Evolutionary conservation across 2,329 filamentous ascomycete species (phyloP).

Genomic region (Thelonectria olida): DNA sequence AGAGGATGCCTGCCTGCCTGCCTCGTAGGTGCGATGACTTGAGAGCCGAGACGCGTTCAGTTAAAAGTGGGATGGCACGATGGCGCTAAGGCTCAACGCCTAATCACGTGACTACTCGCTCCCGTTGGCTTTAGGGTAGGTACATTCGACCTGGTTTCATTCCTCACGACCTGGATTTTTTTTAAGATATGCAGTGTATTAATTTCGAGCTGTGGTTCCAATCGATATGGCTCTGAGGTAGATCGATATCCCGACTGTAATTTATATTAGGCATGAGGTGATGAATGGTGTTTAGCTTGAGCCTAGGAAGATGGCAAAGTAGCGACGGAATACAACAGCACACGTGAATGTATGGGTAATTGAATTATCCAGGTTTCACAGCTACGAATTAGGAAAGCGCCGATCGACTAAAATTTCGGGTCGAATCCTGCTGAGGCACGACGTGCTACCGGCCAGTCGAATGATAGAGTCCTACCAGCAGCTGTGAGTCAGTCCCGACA

Average conservation of each 20-base stretch:
- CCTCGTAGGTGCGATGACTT: background rate
- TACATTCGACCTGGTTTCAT: background rate
- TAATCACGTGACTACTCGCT: constrained; percentile 16
- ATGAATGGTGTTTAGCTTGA: too few relatives aligned
- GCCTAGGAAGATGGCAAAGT: too few relatives aligned
- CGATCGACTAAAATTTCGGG: background rate
- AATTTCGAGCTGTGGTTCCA: too few relatives aligned
- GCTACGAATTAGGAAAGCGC: background rate
- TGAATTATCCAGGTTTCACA: background rate
- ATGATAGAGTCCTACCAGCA: background rate
- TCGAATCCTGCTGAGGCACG: background rate
- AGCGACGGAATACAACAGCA: too few relatives aligned
- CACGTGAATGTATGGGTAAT: too few relatives aligned
- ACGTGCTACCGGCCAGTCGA: background rate
- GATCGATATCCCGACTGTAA: too few relatives aligned
- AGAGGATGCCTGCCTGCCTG: background rate
- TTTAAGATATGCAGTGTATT: background rate
- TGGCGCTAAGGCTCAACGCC: constrained; percentile 21
- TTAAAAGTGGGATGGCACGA: constrained; percentile 4
- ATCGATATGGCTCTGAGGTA: too few relatives aligned
- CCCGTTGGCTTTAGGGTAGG: background rate
- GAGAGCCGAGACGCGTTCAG: constrained; percentile 5
- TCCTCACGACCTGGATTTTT: background rate
- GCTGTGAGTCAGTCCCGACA: background rate
- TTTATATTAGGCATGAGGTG: too few relatives aligned